Evolutionary conservation across 768 basidiomycete genomes (phyloP).

Genomic region (Fomitopsis serialis): DNA sequence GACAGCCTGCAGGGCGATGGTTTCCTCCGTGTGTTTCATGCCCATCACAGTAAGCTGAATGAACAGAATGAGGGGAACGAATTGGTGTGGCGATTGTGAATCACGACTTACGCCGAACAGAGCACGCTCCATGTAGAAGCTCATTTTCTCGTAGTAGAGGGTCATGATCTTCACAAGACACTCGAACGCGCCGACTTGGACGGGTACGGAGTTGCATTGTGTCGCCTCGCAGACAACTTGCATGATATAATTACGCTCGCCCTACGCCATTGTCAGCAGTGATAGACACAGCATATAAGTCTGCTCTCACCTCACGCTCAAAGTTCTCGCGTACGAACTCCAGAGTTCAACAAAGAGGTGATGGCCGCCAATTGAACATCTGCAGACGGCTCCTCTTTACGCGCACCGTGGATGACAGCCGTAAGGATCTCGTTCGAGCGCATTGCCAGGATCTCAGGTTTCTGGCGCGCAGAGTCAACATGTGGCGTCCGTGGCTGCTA

Average conservation of each 20-base stretch:
- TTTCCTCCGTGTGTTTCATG: slow-evolving; percentile 91
- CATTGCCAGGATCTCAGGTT: slow-evolving; percentile 84
- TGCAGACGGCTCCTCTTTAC: slow-evolving; percentile 87
- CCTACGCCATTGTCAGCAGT: too few species aligned
- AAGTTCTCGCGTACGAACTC: slow-evolving; percentile 99
- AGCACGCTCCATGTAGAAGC: slow-evolving; percentile 98
- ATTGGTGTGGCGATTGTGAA: neutral
- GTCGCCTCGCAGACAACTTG: slow-evolving; percentile 99
- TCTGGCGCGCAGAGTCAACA: slow-evolving; percentile 38
- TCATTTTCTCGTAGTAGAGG: slow-evolving; percentile 98
- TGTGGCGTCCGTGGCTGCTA: neutral
- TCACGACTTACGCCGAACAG: slow-evolving; percentile 78
- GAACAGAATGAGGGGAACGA: too few species aligned
- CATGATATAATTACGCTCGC: slow-evolving; percentile 99
- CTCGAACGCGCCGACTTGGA: slow-evolving; percentile 96
- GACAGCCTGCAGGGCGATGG: slow-evolving; percentile 91
- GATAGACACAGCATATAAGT: too few species aligned
- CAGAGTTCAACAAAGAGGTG: slow-evolving; percentile 88
- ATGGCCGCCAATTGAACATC: slow-evolving; percentile 95
- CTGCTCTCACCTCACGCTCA: slow-evolving; percentile 76
- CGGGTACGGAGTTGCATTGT: slow-evolving; percentile 69
- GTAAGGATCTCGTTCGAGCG: slow-evolving; percentile 97
- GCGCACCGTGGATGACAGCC: slow-evolving; percentile 95
- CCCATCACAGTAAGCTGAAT: slow-evolving; percentile 97
- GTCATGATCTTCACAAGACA: slow-evolving; percentile 96